phyloP scores from a whole-genome alignment of 768 basidiomycete genomes.

The Suillus spraguei region DNA sequence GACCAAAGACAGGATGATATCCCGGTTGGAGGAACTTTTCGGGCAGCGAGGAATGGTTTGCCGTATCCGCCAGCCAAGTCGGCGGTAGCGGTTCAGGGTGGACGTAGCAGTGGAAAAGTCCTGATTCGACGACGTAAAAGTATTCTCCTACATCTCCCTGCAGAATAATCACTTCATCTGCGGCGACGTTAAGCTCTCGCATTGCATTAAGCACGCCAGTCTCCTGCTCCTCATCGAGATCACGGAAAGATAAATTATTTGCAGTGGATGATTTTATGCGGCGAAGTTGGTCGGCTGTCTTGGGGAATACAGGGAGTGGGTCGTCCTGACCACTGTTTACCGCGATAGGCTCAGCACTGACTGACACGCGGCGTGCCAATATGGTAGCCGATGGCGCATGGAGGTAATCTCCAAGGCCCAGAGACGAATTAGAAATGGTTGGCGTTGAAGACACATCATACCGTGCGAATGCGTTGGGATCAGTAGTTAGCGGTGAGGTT shows the following conservation, averaged over 20 bases:
- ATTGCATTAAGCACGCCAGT: slow-evolving; percentile 92
- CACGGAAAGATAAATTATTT: slow-evolving; percentile 92
- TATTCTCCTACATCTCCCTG: slow-evolving; percentile 97
- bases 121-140: slow-evolving; percentile 96
- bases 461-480: slow-evolving; percentile 49
- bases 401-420: slow-evolving; percentile 64
- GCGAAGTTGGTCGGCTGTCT: slow-evolving; percentile 80
- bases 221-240: slow-evolving; percentile 96
- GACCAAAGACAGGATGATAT: slow-evolving; percentile 72
- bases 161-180: slow-evolving; percentile 89
- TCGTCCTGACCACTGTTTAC: slow-evolving; percentile 69
- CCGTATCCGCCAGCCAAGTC: slow-evolving; percentile 52
- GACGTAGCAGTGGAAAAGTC: slow-evolving; percentile 82
- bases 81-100: slow-evolving; percentile 67
- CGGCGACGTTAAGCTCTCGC: slow-evolving; percentile 76
- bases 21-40: slow-evolving; percentile 66
- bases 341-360: slow-evolving; percentile 95
- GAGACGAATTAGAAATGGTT: slow-evolving; percentile 43
- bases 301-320: slow-evolving; percentile 73
- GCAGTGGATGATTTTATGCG: slow-evolving; percentile 88
- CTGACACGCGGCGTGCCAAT: slow-evolving; percentile 89
- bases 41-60: slow-evolving; percentile 38
- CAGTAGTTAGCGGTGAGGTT: slow-evolving; percentile 57
- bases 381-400: slow-evolving; percentile 74
- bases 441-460: slow-evolving; percentile 50